A percentile compares a stretch with the other conserved stretches of the same genome.
These are phyloP conservation scores for Tarenaya hassleriana DNA, from an alignment of 345 rosid genomes.

Conservation along the genomic window DNA sequence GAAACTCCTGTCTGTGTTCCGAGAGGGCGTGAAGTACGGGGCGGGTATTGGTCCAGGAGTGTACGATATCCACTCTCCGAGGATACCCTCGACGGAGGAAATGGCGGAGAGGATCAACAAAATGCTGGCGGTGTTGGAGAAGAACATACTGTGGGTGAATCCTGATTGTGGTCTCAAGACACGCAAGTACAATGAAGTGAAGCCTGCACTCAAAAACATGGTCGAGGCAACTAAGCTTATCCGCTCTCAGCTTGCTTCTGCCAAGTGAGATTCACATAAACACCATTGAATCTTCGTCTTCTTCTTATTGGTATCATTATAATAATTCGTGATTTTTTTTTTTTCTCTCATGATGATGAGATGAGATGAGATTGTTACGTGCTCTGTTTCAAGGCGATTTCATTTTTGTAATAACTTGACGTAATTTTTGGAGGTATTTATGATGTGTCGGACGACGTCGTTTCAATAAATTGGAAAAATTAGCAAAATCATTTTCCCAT, in stretches of 20 bases:
- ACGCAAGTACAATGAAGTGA: constrained; percentile 83
- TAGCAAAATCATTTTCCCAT: no score
- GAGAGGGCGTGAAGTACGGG: constrained; percentile 95
- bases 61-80: constrained; percentile 95
- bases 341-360: no score
- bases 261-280: constrained; percentile 47
- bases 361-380: no score
- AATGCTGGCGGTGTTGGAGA: constrained; percentile 97
- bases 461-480: no score
- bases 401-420: no score
- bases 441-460: no score
- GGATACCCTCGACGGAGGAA: constrained; percentile 91
- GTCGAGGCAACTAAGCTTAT: constrained; percentile 88
- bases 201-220: constrained; percentile 86
- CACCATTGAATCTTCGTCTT: no score
- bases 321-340: no score
- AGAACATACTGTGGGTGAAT: constrained; percentile 95
- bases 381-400: no score
- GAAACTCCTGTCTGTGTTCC: constrained; percentile 96
- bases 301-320: no score
- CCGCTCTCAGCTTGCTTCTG: constrained; percentile 84
- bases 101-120: constrained; percentile 94
- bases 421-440: no score
- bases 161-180: constrained; percentile 99
- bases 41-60: constrained; percentile 99